A percentile compares a stretch with the other conserved stretches of the same genome.
Evolutionary conservation across 164 flowering plant genomes (phyloP).

Genomic region (Paratinospora sagittata): DNA sequence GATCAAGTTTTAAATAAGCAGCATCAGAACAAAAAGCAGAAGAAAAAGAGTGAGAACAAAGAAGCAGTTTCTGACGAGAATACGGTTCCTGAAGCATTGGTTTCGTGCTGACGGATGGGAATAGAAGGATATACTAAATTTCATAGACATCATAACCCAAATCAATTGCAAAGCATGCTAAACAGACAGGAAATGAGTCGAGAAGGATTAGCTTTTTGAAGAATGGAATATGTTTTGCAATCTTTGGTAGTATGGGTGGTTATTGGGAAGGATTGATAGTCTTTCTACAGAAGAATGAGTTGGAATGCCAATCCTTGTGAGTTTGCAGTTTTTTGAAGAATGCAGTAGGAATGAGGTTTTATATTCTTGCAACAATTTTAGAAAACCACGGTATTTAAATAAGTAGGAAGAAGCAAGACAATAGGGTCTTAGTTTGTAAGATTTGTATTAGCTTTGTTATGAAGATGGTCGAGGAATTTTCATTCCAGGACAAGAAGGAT

Average conservation of each 20-base stretch:
- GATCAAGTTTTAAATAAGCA: slow-evolving; percentile 54
- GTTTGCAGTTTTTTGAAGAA: background rate
- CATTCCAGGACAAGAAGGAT: too few species aligned
- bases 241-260: background rate
- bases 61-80: slow-evolving; percentile 7
- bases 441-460: too few species aligned
- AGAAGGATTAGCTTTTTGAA: background rate
- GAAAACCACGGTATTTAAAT: too few species aligned
- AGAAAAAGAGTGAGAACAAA: slow-evolving; percentile 24
- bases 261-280: background rate
- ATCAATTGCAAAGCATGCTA: background rate
- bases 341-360: background rate
- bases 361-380: too few species aligned
- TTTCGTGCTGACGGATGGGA: background rate
- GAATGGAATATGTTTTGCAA: background rate
- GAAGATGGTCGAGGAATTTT: too few species aligned
- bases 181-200: background rate
- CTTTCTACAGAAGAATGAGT: background rate
- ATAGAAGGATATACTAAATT: background rate
- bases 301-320: too few species aligned
- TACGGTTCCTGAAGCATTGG: slow-evolving; percentile 1
- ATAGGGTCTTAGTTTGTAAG: too few species aligned
- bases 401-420: too few species aligned
- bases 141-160: background rate
- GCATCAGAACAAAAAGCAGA: slow-evolving; percentile 28